These are phyloP conservation scores for Amauroascus niger DNA, from an alignment of 2,329 filamentous ascomycete genomes.

Conservation along the genomic window DNA sequence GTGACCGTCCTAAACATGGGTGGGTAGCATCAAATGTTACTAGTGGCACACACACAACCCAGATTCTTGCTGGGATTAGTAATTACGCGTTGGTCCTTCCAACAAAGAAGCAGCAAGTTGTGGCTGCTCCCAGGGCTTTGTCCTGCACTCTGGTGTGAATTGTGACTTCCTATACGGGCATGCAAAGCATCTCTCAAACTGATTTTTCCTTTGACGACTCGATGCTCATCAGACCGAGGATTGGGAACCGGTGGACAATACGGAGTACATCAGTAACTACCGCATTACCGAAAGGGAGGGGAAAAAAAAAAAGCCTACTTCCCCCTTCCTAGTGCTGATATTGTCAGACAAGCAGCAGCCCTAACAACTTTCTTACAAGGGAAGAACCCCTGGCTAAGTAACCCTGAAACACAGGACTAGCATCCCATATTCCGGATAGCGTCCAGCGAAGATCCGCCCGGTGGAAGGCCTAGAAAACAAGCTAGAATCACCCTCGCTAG, in stretches of 20 bases:
- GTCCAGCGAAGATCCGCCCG: neutral
- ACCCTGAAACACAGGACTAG: conserved; percentile 8
- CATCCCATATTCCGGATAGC: conserved; percentile 7
- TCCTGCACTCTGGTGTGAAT: no score
- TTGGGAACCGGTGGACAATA: no score
- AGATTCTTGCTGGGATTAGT: neutral
- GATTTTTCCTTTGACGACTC: no score
- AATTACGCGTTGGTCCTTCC: neutral
- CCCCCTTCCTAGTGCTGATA: conserved; percentile 1
- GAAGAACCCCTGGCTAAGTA: conserved; percentile 4
- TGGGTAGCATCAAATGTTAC: conserved; percentile 11
- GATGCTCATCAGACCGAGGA: no score
- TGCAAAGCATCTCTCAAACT: no score
- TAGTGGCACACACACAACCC: conserved; percentile 5
- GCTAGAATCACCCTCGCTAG: conserved; percentile 1
- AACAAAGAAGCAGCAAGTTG: neutral
- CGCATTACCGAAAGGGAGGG: no score
- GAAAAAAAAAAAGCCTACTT: neutral
- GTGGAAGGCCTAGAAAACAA: conserved; percentile 5
- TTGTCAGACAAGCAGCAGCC: conserved; percentile 7
- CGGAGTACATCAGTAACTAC: no score
- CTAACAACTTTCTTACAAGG: conserved; percentile 1
- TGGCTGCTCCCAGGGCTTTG: no score
- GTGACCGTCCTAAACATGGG: conserved; percentile 1
- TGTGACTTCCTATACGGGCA: no score